These are phyloP conservation scores for Polymyxa betae DNA, from an alignment of 208 protist species.

Conservation along the genomic window DNA sequence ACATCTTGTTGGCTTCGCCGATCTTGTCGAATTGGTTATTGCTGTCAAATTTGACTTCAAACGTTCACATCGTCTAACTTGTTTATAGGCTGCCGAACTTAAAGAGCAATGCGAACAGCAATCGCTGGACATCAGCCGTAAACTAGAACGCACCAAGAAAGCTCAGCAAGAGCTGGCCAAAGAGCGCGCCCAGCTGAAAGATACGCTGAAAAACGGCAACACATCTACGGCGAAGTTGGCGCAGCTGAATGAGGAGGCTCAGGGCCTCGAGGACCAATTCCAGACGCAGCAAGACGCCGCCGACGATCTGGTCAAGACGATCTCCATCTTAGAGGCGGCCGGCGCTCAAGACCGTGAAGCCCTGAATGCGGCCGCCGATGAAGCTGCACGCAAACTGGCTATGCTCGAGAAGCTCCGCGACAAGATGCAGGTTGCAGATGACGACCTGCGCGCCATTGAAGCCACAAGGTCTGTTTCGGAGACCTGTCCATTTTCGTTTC, in stretches of 20 bases:
- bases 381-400: neutral
- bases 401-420: slow-evolving; percentile 1
- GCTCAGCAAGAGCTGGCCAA: slow-evolving; percentile 50
- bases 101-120: slow-evolving; percentile 37
- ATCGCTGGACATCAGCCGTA: slow-evolving; percentile 41
- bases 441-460: neutral
- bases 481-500: neutral
- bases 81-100: neutral
- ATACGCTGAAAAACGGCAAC: neutral
- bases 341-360: neutral
- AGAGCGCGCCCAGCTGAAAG: slow-evolving; percentile 37
- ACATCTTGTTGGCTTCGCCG: too few species aligned
- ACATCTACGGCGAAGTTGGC: neutral
- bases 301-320: neutral
- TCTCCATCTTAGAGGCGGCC: neutral
- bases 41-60: neutral
- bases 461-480: neutral
- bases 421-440: slow-evolving; percentile 35
- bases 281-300: slow-evolving; percentile 35
- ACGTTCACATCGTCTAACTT: neutral
- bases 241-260: slow-evolving; percentile 47
- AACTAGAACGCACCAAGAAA: neutral
- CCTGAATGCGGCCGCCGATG: neutral
- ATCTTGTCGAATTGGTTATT: too few species aligned
- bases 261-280: slow-evolving; percentile 45